Percentiles rank a stretch among this genome's conserved stretches.
Conservation (phyloP, 805 yeast species). For the Maudiozyma turicensis region DNA sequence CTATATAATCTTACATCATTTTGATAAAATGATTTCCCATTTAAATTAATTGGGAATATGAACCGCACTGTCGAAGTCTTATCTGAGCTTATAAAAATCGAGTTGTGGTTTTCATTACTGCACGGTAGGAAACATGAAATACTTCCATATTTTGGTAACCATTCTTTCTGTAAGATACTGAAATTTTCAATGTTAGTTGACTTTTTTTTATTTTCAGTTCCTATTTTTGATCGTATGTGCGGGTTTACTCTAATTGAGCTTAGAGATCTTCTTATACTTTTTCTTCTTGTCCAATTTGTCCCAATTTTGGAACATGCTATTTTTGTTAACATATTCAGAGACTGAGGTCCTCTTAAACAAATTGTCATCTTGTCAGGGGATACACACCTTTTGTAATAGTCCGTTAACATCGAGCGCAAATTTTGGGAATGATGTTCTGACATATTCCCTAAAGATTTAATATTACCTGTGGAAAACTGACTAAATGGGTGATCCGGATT, state of each 20-base stretch:
- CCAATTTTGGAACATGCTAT: slow-evolving; percentile 35
- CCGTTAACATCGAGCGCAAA: slow-evolving; percentile 29
- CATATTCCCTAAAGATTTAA: slow-evolving; percentile 35
- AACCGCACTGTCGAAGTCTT: slow-evolving; percentile 35
- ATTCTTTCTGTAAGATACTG: slow-evolving; percentile 18
- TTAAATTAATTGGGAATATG: slow-evolving; percentile 33
- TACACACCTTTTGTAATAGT: slow-evolving; percentile 36
- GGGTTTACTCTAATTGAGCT: background rate
- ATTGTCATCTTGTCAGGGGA: slow-evolving; percentile 42
- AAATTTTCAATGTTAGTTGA: background rate
- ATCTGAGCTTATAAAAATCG: slow-evolving; percentile 33
- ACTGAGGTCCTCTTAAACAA: slow-evolving; percentile 58
- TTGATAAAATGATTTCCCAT: slow-evolving; percentile 6
- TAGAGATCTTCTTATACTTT: background rate
- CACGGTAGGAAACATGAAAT: slow-evolving; percentile 17
- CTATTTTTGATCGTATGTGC: background rate
- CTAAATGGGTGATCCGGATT: slow-evolving; percentile 42
- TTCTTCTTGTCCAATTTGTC: background rate
- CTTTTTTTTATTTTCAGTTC: background rate
- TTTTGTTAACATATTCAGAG: slow-evolving; percentile 47
- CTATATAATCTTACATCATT: slow-evolving; percentile 27
- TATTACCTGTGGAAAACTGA: slow-evolving; percentile 58
- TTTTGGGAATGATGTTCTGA: slow-evolving; percentile 29
- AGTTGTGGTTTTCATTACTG: background rate
- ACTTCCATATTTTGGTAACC: slow-evolving; percentile 11